Conservation (phyloP, 2,329 filamentous ascomycete species). For the Cercospora berteroae region DNA sequence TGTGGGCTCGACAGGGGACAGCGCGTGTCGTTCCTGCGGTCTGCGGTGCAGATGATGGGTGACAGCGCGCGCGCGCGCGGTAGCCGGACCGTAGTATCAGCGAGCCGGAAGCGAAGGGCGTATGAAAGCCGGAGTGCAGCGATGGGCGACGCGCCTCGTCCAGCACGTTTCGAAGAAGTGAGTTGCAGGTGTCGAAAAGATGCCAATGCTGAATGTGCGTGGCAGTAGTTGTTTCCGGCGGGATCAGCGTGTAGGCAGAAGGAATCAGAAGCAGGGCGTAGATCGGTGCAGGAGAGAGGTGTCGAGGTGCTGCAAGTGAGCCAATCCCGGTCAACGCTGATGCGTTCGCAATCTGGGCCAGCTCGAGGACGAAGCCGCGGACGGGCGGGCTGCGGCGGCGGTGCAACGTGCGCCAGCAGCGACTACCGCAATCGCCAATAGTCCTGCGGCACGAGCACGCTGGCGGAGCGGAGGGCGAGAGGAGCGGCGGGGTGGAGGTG, state of each 20-base stretch:
- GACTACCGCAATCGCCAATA: background rate
- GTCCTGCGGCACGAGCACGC: slow-evolving; percentile 3
- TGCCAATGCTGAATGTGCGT: background rate
- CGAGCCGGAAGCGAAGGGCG: background rate
- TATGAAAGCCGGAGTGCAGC: background rate
- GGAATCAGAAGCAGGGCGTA: slow-evolving; percentile 1
- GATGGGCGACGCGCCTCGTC: background rate
- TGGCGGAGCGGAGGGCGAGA: background rate
- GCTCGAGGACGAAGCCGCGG: background rate
- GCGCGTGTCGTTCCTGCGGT: slow-evolving; percentile 1
- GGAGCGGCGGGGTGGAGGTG: background rate
- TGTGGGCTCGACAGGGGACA: background rate
- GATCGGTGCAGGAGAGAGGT: background rate
- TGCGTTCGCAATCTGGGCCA: background rate
- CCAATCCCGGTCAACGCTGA: slow-evolving; percentile 3
- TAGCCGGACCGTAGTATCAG: background rate
- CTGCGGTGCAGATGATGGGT: background rate
- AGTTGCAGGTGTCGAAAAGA: background rate
- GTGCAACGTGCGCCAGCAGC: slow-evolving; percentile 4
- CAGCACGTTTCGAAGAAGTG: background rate
- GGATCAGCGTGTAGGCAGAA: background rate
- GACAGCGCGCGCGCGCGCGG: background rate
- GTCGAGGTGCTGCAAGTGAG: background rate
- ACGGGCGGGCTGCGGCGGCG: background rate
- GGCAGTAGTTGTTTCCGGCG: background rate